Evolutionary conservation across 1,139 yeast genomes (phyloP).

Genomic region (Candida sojae): DNA sequence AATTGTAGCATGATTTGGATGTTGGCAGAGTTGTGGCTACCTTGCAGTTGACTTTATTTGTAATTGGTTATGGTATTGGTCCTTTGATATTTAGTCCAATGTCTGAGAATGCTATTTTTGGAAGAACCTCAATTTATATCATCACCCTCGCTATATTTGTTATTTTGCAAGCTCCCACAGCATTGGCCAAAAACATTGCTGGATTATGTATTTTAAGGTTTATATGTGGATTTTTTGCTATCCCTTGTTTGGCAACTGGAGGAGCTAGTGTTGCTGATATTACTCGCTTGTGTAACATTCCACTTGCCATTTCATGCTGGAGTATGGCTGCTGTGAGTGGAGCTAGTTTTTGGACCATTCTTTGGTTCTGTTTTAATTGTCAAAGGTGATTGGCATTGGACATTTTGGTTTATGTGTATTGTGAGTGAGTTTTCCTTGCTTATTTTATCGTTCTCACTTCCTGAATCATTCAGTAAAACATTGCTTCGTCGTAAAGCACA

Average conservation of each 20-base stretch:
- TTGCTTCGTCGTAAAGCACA: constrained; percentile 37
- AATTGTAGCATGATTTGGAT: constrained; percentile 28
- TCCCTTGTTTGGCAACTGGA: constrained; percentile 38
- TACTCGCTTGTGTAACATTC: constrained; percentile 26
- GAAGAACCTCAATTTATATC: constrained; percentile 47
- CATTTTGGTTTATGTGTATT: constrained; percentile 41
- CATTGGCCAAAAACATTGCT: constrained; percentile 29
- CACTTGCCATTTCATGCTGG: constrained; percentile 37
- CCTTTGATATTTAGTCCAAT: constrained; percentile 41
- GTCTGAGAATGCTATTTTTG: constrained; percentile 46
- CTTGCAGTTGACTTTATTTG: constrained; percentile 37
- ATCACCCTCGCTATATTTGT: constrained; percentile 31
- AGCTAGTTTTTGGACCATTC: constrained; percentile 38
- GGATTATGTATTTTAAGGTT: constrained; percentile 33
- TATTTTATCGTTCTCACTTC: constrained; percentile 28
- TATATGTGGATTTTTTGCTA: constrained; percentile 34
- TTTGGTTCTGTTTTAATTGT: constrained; percentile 33
- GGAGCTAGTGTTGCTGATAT: constrained; percentile 36
- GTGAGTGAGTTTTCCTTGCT: constrained; percentile 28
- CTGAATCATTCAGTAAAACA: constrained; percentile 37
- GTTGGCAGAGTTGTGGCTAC: constrained; percentile 28
- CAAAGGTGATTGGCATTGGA: constrained; percentile 38
- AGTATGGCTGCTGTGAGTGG: constrained; percentile 37
- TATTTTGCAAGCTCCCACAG: constrained; percentile 37
- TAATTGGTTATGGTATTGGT: constrained; percentile 41